phyloP scores from a whole-genome alignment of 1,139 yeast species.

The Suhomyces anneliseae region DNA sequence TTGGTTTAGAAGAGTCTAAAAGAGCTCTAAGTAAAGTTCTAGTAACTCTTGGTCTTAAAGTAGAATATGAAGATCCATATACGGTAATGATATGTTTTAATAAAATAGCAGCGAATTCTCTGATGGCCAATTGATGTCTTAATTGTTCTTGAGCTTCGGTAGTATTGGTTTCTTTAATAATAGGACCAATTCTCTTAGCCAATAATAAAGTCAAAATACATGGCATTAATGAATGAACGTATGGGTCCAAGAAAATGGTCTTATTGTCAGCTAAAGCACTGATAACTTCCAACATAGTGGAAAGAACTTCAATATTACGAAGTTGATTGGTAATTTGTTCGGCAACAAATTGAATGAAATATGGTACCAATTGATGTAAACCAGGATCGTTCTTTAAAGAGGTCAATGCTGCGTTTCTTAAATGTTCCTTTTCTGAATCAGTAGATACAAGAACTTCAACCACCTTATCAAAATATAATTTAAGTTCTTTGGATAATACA shows the following conservation, averaged over 20 bases:
- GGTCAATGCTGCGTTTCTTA: conserved; percentile 77
- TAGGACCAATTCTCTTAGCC: conserved; percentile 85
- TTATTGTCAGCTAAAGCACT: conserved; percentile 82
- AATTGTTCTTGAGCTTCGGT: conserved; percentile 30
- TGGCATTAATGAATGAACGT: conserved; percentile 95
- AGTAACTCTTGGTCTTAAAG: conserved; percentile 90
- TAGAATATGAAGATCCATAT: conserved; percentile 85
- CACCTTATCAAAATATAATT: conserved; percentile 88
- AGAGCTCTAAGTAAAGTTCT: conserved; percentile 90
- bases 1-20: conserved; percentile 71
- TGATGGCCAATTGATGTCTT: conserved; percentile 56
- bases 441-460: conserved; percentile 72
- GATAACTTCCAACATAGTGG: conserved; percentile 90
- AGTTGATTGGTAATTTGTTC: conserved; percentile 92
- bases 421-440: conserved; percentile 55
- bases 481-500: conserved; percentile 90
- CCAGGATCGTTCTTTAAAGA: conserved; percentile 93
- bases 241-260: conserved; percentile 90
- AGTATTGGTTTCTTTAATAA: conserved; percentile 30
- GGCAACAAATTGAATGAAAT: conserved; percentile 92
- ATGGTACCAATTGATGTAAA: conserved; percentile 92
- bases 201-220: conserved; percentile 84
- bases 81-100: conserved; percentile 72
- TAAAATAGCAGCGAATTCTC: conserved; percentile 87
- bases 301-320: conserved; percentile 66